Conservation (phyloP, 225 moss, liverwort and hornwort genomes). For the Ulota crispa region DNA sequence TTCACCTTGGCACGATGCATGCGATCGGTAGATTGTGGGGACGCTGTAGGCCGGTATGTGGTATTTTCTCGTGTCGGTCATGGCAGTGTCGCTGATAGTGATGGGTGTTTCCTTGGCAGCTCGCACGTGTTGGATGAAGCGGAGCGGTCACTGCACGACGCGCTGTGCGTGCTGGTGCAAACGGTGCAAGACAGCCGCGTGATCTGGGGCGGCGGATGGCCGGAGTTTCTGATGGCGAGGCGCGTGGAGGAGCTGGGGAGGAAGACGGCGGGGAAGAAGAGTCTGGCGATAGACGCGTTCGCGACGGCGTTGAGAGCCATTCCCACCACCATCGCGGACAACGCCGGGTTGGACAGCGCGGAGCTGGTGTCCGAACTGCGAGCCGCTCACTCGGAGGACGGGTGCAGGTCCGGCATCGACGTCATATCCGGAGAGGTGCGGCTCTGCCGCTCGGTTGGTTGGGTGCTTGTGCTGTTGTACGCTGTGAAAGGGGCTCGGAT, state of each 20-base stretch:
- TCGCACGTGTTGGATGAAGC: conserved; percentile 91
- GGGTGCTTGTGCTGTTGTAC: not conserved
- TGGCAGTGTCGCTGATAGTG: not conserved
- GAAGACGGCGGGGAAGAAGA: conserved; percentile 90
- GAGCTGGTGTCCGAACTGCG: conserved; percentile 85
- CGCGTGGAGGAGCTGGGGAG: conserved; percentile 89
- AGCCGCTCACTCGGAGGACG: conserved; percentile 74
- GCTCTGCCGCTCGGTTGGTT: not conserved
- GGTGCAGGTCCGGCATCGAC: conserved; percentile 81
- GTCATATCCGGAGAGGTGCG: conserved; percentile 85
- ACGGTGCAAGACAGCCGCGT: conserved; percentile 94
- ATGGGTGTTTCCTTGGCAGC: conserved; percentile 35
- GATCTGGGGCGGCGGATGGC: conserved; percentile 99
- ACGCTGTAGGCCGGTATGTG: accelerated
- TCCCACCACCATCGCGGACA: conserved; percentile 89
- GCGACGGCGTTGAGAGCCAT: conserved; percentile 83
- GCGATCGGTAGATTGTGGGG: not conserved
- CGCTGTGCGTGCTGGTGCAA: conserved; percentile 84
- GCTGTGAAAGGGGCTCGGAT: not conserved
- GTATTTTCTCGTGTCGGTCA: not conserved
- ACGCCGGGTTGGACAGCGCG: conserved; percentile 96
- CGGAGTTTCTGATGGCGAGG: conserved; percentile 90
- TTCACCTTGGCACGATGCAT: not conserved
- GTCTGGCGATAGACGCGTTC: conserved; percentile 88
- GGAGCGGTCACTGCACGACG: conserved; percentile 94